phyloP scores from a whole-genome alignment of 352 stramenopile genomes.

The Phytopythium oedochilum region DNA sequence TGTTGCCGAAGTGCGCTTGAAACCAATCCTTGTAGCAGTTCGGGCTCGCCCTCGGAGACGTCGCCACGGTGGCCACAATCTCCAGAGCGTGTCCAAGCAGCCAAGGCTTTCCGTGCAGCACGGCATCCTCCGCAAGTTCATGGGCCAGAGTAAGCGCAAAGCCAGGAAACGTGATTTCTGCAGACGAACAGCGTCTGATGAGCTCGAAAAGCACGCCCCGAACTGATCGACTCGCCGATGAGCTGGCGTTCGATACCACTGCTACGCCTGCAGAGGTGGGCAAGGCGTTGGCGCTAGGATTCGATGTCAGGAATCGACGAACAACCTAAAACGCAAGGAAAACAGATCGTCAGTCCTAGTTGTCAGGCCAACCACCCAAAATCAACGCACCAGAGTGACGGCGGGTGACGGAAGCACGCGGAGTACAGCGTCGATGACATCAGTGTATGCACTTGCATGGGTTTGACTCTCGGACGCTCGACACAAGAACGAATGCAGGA shows the following conservation, averaged over 20 bases:
- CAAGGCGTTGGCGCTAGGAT: background rate
- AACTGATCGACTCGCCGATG: slow-evolving; percentile 1
- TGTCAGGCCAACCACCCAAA: too few species aligned
- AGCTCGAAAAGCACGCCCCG: slow-evolving; percentile 6
- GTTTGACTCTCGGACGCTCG: background rate
- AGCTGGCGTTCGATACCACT: background rate
- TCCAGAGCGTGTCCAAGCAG: slow-evolving; percentile 21
- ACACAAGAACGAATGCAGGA: background rate
- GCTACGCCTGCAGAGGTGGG: background rate
- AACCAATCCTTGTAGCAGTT: slow-evolving; percentile 24
- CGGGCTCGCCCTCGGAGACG: background rate
- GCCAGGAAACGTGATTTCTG: slow-evolving; percentile 7
- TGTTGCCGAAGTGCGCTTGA: slow-evolving; percentile 12
- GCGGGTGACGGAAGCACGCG: background rate
- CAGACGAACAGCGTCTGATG: slow-evolving; percentile 8
- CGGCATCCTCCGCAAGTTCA: slow-evolving; percentile 22
- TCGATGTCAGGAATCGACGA: background rate
- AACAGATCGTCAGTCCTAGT: background rate
- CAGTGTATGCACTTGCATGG: background rate
- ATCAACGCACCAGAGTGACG: background rate
- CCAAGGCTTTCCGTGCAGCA: slow-evolving; percentile 10
- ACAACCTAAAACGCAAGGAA: background rate
- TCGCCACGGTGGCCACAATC: slow-evolving; percentile 13
- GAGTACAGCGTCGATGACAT: background rate
- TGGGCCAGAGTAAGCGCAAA: slow-evolving; percentile 25